These are phyloP conservation scores for Asparagopsis taxiformis DNA, from an alignment of 31 red algal genomes.

Conservation along the genomic window DNA sequence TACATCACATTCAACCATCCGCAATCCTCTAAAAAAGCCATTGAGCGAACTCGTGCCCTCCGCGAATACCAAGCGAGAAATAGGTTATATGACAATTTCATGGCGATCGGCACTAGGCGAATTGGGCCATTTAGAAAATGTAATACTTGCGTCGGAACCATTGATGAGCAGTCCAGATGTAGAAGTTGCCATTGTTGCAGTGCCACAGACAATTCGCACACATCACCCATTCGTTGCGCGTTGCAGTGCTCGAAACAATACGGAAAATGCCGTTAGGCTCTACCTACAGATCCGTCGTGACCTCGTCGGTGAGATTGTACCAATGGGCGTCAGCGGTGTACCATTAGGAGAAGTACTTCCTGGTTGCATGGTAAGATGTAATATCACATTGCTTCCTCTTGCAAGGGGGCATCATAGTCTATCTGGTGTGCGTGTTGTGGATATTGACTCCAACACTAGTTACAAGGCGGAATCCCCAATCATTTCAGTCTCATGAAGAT, in stretches of 20 bases:
- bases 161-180: slow-evolving; percentile 22
- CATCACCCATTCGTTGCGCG: slow-evolving; percentile 64
- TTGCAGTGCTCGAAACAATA: slow-evolving; percentile 58
- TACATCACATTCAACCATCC: too few relatives aligned
- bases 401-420: slow-evolving; percentile 54
- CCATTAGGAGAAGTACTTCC: slow-evolving; percentile 61
- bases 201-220: slow-evolving; percentile 50
- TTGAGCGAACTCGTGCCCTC: slow-evolving; percentile 1
- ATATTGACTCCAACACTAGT: slow-evolving; percentile 57
- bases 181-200: slow-evolving; percentile 54
- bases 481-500: slow-evolving; percentile 36
- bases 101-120: slow-evolving; percentile 67
- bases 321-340: slow-evolving; percentile 64
- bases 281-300: slow-evolving; percentile 75
- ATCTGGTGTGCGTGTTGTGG: slow-evolving; percentile 60
- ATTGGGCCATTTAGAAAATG: slow-evolving; percentile 53
- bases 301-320: slow-evolving; percentile 69
- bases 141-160: slow-evolving; percentile 17
- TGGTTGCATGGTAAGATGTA: slow-evolving; percentile 24
- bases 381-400: slow-evolving; percentile 58
- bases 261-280: slow-evolving; percentile 15
- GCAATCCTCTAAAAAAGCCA: not conserved
- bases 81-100: slow-evolving; percentile 48
- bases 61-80: slow-evolving; percentile 5
- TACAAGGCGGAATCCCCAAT: slow-evolving; percentile 49